A percentile compares a stretch with the other conserved stretches of the same genome.
These are phyloP conservation scores for Cryphonectria radicalis DNA, from an alignment of 2,329 filamentous ascomycete genomes.

Conservation along the genomic window DNA sequence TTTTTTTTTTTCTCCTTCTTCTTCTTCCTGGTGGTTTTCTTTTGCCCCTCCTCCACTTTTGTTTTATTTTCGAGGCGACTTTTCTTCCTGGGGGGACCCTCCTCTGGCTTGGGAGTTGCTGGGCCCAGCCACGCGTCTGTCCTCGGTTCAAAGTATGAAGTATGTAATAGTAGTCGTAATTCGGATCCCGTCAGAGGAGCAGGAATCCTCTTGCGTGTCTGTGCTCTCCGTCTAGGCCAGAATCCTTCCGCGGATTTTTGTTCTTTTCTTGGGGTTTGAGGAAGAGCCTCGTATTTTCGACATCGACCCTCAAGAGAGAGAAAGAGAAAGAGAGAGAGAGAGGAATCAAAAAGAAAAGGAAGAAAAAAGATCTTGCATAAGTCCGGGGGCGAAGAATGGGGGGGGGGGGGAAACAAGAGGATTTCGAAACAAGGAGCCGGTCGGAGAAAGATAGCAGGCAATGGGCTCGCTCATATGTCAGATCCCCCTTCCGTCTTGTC, in stretches of 20 bases:
- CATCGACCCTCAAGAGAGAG: neutral
- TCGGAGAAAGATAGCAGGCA: constrained; percentile 1
- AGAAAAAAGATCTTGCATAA: neutral
- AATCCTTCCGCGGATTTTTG: neutral
- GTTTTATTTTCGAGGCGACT: neutral
- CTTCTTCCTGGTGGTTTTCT: neutral
- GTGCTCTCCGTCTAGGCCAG: neutral
- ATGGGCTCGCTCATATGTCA: constrained; percentile 24
- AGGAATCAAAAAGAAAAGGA: neutral
- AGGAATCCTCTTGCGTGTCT: neutral
- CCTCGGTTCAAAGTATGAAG: neutral
- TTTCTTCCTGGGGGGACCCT: neutral
- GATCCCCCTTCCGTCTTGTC: constrained; percentile 9
- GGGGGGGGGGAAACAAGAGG: neutral
- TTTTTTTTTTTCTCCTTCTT: constrained; percentile 4
- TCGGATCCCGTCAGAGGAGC: neutral
- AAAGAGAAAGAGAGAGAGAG: neutral
- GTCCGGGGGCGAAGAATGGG: neutral
- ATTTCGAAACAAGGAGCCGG: constrained; percentile 19
- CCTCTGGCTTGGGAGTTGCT: neutral
- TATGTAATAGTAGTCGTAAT: neutral
- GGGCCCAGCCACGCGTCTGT: neutral
- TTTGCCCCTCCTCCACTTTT: neutral
- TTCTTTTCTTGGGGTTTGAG: neutral
- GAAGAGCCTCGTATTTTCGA: neutral